phyloP scores from a whole-genome alignment of 805 yeast species.

The Kuraishia cidri region DNA sequence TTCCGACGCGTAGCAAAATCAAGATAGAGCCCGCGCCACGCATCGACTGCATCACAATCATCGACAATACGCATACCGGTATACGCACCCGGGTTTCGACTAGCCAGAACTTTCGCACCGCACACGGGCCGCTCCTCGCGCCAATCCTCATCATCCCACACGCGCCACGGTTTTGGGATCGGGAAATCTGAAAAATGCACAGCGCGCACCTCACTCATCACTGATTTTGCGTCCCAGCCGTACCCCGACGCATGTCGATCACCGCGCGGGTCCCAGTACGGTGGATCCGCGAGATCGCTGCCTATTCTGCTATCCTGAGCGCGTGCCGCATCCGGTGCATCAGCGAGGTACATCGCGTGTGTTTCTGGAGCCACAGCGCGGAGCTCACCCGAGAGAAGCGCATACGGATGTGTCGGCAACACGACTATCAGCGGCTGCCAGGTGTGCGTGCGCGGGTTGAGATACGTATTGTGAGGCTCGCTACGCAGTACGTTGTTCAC shows the following conservation, averaged over 20 bases:
- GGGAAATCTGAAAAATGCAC: conserved; percentile 64
- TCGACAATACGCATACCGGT: too few relatives aligned
- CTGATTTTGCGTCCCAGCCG: conserved; percentile 24
- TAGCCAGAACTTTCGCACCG: too few relatives aligned
- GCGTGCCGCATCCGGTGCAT: too few relatives aligned
- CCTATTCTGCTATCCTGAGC: too few relatives aligned
- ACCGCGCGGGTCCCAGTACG: conserved; percentile 1
- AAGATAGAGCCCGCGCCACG: conserved; percentile 22
- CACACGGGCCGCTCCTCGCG: conserved; percentile 1
- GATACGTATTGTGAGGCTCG: not conserved
- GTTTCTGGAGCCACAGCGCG: conserved; percentile 13
- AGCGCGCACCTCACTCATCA: conserved; percentile 26
- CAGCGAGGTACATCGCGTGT: conserved; percentile 32
- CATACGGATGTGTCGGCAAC: conserved; percentile 44
- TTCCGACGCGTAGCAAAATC: conserved; percentile 7
- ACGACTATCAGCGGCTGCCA: conserved; percentile 22
- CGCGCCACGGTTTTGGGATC: conserved; percentile 58
- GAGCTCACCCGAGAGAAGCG: conserved; percentile 42
- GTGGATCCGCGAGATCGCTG: conserved; percentile 4
- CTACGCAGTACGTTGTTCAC: conserved; percentile 20
- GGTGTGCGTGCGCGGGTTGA: not conserved
- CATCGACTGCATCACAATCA: conserved; percentile 20
- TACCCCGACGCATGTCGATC: conserved; percentile 6
- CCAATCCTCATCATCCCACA: conserved; percentile 7
- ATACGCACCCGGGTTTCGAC: conserved; percentile 7